Conservation (phyloP, 1,284 basidiomycete species). For the Ganoderma meredithae region DNA sequence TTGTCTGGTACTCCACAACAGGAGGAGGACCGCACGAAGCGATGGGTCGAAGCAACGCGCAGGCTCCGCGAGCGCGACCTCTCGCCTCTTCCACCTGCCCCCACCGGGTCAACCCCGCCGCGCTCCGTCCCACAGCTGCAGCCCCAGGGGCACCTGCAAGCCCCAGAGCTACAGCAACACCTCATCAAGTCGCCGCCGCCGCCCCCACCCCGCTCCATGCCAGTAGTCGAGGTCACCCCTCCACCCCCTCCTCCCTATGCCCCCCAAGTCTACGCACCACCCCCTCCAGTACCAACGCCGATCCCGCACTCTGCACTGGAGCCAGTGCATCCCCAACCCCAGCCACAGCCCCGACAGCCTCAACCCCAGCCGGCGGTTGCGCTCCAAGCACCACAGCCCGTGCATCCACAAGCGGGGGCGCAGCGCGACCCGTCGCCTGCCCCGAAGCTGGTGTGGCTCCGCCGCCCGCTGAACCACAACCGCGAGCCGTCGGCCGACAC, state of each 20-base stretch:
- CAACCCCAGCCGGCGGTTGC: conserved; percentile 2
- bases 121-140: neutral
- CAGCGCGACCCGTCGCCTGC: conserved; percentile 31
- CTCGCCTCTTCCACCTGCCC: conserved; percentile 20
- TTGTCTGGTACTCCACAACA: conserved; percentile 9
- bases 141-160: conserved; percentile 4
- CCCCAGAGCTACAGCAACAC: conserved; percentile 13
- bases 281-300: conserved; percentile 9
- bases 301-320: neutral
- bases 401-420: conserved; percentile 10
- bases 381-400: conserved; percentile 28
- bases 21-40: conserved; percentile 39
- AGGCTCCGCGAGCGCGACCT: conserved; percentile 32
- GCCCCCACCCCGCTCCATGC: neutral
- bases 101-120: neutral
- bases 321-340: neutral
- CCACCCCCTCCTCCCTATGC: conserved; percentile 5
- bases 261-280: conserved; percentile 9
- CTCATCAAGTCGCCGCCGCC: conserved; percentile 18
- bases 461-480: conserved; percentile 34
- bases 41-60: conserved; percentile 40
- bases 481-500: conserved; percentile 19
- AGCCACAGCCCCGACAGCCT: conserved; percentile 5
- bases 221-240: neutral
- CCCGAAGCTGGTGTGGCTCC: conserved; percentile 40